Evolutionary conservation across 2,329 filamentous ascomycete species (phyloP).

Genomic region (Penicillium glabrum): DNA sequence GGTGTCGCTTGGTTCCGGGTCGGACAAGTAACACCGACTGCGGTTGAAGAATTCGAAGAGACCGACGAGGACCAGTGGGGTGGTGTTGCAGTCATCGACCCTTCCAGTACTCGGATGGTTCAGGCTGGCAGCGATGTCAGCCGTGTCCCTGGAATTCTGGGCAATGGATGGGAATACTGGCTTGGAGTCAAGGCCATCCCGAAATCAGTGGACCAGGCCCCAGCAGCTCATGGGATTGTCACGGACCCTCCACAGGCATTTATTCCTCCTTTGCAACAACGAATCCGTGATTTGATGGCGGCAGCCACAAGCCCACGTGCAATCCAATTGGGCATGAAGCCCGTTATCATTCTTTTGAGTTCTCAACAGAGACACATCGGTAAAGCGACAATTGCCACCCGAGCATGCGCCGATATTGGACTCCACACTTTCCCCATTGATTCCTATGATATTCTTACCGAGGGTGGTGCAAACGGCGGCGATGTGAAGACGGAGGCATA

Average conservation of each 20-base stretch:
- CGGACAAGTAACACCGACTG: conserved; percentile 63
- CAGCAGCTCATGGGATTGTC: conserved; percentile 37
- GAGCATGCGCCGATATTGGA: conserved; percentile 83
- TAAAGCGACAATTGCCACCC: conserved; percentile 74
- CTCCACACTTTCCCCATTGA: conserved; percentile 87
- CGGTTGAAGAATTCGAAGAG: conserved; percentile 54
- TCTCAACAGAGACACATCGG: conserved; percentile 94
- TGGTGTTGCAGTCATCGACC: conserved; percentile 81
- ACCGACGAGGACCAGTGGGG: conserved; percentile 75
- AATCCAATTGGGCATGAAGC: conserved; percentile 81
- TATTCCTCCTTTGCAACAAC: conserved; percentile 63
- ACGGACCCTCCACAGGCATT: conserved; percentile 44
- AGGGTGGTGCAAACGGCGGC: conserved; percentile 79
- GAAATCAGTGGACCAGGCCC: conserved; percentile 35
- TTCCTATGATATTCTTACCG: conserved; percentile 90
- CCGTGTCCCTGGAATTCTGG: conserved; percentile 72
- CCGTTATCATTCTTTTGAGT: conserved; percentile 81
- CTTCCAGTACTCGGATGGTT: conserved; percentile 81
- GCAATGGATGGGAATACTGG: conserved; percentile 87
- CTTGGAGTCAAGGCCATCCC: conserved; percentile 72
- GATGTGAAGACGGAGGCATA: conserved; percentile 95
- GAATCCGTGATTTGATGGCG: conserved; percentile 79
- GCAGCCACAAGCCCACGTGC: conserved; percentile 87
- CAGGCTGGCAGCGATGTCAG: conserved; percentile 86
- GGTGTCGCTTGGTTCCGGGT: conserved; percentile 90